phyloP scores from a whole-genome alignment of 2,329 filamentous ascomycete species.

The Penicillium psychrosexuale region DNA sequence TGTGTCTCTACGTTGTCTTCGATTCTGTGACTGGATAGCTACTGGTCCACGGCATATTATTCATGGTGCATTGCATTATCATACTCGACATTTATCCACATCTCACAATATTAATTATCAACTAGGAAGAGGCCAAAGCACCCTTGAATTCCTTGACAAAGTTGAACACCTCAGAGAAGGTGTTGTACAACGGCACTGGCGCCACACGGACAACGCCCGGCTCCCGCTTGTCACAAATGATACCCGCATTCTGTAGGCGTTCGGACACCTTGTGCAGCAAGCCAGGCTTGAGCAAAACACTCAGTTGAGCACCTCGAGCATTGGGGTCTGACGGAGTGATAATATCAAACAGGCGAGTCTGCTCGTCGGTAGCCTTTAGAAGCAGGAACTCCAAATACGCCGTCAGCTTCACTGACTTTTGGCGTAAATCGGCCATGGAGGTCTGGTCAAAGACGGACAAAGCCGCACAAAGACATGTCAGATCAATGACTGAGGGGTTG shows the following conservation, averaged over 20 bases:
- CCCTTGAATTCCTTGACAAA: constrained; percentile 47
- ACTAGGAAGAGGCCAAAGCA: constrained; percentile 22
- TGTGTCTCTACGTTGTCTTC: background rate
- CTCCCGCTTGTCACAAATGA: constrained; percentile 77
- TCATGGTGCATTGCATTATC: background rate
- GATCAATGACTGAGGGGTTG: constrained; percentile 74
- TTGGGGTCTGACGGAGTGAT: constrained; percentile 66
- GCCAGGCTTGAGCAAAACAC: constrained; percentile 66
- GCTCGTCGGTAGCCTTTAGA: constrained; percentile 35
- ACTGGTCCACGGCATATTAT: background rate
- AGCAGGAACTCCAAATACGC: constrained; percentile 71
- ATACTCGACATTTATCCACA: background rate
- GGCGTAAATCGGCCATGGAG: constrained; percentile 62
- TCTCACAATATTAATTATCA: background rate
- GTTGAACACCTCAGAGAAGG: constrained; percentile 66
- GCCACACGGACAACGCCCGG: constrained; percentile 80
- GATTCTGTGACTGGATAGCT: background rate
- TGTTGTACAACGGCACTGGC: constrained; percentile 78
- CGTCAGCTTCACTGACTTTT: constrained; percentile 69
- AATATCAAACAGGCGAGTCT: constrained; percentile 51
- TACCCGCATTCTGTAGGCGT: constrained; percentile 64
- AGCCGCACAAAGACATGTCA: constrained; percentile 67
- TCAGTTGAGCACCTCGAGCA: constrained; percentile 73
- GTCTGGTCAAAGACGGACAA: constrained; percentile 72
- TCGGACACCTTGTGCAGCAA: constrained; percentile 66